Conservation (phyloP, 441 rosid genomes). For the Capsella rubella region DNA sequence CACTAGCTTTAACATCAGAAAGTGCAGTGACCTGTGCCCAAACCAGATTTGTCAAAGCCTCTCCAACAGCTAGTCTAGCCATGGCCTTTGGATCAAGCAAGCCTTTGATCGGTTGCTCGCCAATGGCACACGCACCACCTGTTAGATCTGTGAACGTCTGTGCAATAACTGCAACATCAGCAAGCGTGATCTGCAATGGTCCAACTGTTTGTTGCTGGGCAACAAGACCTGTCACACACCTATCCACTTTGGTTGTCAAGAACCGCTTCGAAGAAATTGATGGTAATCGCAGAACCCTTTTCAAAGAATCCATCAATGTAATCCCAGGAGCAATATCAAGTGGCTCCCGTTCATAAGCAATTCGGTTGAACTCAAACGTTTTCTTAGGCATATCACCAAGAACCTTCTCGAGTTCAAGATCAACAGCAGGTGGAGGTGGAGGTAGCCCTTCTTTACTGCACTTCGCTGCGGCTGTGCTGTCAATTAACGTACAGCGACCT, state of each 20-base stretch:
- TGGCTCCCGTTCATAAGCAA: slow-evolving; percentile 62
- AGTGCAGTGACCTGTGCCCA: slow-evolving; percentile 95
- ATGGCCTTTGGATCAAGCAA: slow-evolving; percentile 87
- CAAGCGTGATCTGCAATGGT: slow-evolving; percentile 87
- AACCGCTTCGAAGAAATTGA: slow-evolving; percentile 90
- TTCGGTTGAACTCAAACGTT: slow-evolving; percentile 72
- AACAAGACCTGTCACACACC: slow-evolving; percentile 96
- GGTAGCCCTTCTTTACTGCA: slow-evolving; percentile 65
- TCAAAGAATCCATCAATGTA: slow-evolving; percentile 81
- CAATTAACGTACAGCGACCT: slow-evolving; percentile 80
- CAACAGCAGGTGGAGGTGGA: slow-evolving; percentile 87
- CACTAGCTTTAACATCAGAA: slow-evolving; percentile 94
- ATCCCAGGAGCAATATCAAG: slow-evolving; percentile 92
- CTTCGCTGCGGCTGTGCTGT: slow-evolving; percentile 65
- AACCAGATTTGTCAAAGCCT: slow-evolving; percentile 91
- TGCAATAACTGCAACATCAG: slow-evolving; percentile 96
- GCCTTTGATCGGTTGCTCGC: slow-evolving; percentile 96
- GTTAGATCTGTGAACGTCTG: slow-evolving; percentile 79
- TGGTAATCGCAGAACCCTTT: slow-evolving; percentile 85
- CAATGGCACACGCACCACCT: slow-evolving; percentile 95
- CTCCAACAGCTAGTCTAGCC: slow-evolving; percentile 97
- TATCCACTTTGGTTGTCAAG: slow-evolving; percentile 91
- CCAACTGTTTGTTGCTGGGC: slow-evolving; percentile 99
- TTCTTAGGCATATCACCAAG: slow-evolving; percentile 98
- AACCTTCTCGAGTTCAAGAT: slow-evolving; percentile 93